phyloP scores from a whole-genome alignment of 805 yeast species.

The Yamadazyma nakazawae region DNA sequence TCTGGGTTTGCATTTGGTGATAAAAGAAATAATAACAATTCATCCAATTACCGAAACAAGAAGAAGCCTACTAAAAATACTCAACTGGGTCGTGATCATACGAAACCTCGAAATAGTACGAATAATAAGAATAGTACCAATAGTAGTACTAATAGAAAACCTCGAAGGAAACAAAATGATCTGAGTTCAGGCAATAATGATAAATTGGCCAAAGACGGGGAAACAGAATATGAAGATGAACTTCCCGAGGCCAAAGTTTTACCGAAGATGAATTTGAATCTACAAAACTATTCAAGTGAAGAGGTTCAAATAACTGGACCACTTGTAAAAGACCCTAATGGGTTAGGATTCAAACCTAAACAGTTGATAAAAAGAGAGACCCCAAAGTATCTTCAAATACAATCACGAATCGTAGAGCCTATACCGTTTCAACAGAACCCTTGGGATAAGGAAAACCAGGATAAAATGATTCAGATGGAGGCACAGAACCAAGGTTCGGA shows the following conservation, averaged over 20 bases:
- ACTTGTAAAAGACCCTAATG: conserved; percentile 26
- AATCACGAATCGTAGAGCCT: conserved; percentile 33
- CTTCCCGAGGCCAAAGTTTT: conserved; percentile 15
- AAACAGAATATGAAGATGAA: conserved; percentile 5
- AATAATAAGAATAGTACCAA: neutral
- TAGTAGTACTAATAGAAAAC: conserved; percentile 1
- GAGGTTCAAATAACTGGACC: conserved; percentile 28
- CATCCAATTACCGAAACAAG: neutral
- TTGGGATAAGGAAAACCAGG: conserved; percentile 81
- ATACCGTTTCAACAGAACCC: conserved; percentile 36
- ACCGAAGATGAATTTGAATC: conserved; percentile 17
- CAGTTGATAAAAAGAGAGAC: conserved; percentile 21
- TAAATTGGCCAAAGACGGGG: neutral
- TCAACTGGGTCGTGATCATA: neutral
- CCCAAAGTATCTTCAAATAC: conserved; percentile 35
- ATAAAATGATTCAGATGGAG: conserved; percentile 53
- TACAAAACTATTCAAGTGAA: conserved; percentile 18
- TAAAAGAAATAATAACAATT: neutral
- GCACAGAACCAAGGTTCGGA: conserved; percentile 44
- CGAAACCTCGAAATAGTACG: neutral
- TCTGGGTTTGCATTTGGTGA: conserved; percentile 1
- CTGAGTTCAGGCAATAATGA: neutral
- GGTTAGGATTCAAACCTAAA: conserved; percentile 26
- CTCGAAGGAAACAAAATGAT: conserved; percentile 2
- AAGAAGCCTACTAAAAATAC: neutral